A percentile compares a stretch with the other conserved stretches of the same genome.
Conservation (phyloP, 768 basidiomycete species). For the Boletales sp. region DNA sequence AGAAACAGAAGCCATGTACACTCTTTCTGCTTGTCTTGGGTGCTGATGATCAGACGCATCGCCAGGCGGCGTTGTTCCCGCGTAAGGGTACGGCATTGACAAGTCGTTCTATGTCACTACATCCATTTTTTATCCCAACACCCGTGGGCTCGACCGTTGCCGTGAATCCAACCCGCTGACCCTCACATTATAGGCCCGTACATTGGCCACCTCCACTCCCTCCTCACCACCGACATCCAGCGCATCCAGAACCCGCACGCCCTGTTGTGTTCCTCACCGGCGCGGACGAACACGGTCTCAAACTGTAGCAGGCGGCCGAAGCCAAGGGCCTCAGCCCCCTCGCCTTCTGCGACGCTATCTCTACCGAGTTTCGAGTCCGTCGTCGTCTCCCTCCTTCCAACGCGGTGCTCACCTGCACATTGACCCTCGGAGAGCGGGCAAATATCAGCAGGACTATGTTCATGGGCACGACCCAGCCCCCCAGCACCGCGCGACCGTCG, state of each 20-base stretch:
- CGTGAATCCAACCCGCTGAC: constrained; percentile 5
- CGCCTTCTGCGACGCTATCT: constrained; percentile 70
- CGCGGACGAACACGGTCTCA: constrained; percentile 90
- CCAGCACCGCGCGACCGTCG: constrained; percentile 61
- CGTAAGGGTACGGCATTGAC: constrained; percentile 40
- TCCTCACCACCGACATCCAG: constrained; percentile 74
- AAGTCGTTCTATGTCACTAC: constrained; percentile 87
- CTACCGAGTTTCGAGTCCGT: constrained; percentile 71
- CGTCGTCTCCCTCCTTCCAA: background rate
- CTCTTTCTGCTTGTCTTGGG: constrained; percentile 48
- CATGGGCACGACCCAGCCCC: constrained; percentile 66
- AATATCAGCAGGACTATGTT: constrained; percentile 70
- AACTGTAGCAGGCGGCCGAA: constrained; percentile 37
- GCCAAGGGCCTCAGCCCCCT: constrained; percentile 49
- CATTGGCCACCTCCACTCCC: constrained; percentile 83
- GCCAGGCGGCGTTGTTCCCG: constrained; percentile 70
- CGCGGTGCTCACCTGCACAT: constrained; percentile 1
- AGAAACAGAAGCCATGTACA: background rate
- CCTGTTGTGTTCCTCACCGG: constrained; percentile 69
- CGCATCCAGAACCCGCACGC: constrained; percentile 46
- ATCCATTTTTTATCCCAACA: constrained; percentile 93
- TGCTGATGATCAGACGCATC: constrained; percentile 71
- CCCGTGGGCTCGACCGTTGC: constrained; percentile 41
- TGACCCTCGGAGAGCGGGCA: constrained; percentile 65
- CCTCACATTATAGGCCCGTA: constrained; percentile 64